phyloP scores from a whole-genome alignment of 2,329 filamentous ascomycete genomes.

The Raffaelea arxii region DNA sequence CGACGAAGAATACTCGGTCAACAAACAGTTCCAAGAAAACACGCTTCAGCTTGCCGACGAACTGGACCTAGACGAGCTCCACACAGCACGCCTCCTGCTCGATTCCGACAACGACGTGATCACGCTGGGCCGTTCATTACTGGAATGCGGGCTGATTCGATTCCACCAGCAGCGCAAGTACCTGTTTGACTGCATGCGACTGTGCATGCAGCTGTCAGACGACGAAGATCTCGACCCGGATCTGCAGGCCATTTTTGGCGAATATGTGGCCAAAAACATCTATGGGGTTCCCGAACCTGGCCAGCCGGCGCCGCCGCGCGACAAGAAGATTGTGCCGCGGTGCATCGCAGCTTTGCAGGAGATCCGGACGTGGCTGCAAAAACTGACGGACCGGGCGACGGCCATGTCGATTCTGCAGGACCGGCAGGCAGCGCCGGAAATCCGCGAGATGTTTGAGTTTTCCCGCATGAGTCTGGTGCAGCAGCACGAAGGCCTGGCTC shows the following conservation, averaged over 20 bases:
- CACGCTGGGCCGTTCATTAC: conserved; percentile 59
- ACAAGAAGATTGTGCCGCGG: conserved; percentile 58
- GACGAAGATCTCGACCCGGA: conserved; percentile 44
- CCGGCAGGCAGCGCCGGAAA: conserved; percentile 44
- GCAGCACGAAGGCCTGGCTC: conserved; percentile 80
- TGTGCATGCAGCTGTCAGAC: conserved; percentile 62
- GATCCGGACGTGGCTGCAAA: conserved; percentile 67
- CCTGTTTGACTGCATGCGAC: conserved; percentile 71
- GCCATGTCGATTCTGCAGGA: conserved; percentile 68
- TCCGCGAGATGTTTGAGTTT: conserved; percentile 69
- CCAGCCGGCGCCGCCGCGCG: conserved; percentile 28
- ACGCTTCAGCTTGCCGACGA: conserved; percentile 76
- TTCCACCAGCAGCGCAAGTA: conserved; percentile 82
- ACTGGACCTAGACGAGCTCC: conserved; percentile 79
- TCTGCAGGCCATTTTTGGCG: conserved; percentile 38
- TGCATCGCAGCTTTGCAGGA: conserved; percentile 69
- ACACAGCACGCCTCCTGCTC: conserved; percentile 68
- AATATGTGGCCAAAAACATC: conserved; percentile 46
- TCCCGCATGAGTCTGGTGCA: conserved; percentile 71
- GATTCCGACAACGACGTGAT: conserved; percentile 61
- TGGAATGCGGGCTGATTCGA: conserved; percentile 72
- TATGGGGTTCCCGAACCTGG: conserved; percentile 39
- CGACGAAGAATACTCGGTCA: conserved; percentile 68
- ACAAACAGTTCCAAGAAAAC: conserved; percentile 78
- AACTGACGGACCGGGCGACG: conserved; percentile 65